Evolutionary conservation across 1,284 basidiomycete species (phyloP).

Genomic region (Apiotrichum montevideense): DNA sequence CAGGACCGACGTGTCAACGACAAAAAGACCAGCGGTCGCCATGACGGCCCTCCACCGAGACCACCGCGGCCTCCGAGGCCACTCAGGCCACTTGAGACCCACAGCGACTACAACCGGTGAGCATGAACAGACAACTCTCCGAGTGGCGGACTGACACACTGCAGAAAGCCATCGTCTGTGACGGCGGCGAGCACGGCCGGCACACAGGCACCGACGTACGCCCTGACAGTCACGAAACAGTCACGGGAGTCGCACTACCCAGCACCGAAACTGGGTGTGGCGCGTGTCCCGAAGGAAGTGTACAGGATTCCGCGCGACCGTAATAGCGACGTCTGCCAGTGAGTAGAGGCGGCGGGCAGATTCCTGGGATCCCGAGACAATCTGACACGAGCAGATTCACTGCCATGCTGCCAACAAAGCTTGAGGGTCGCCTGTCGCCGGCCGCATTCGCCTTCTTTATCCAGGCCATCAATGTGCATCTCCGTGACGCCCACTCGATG

Average conservation of each 20-base stretch:
- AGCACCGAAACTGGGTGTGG: constrained; percentile 26
- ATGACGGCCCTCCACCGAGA: too few species aligned
- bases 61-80: too few species aligned
- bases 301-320: constrained; percentile 49
- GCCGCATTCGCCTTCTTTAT: constrained; percentile 43
- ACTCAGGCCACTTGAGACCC: too few species aligned
- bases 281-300: constrained; percentile 44
- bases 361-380: background rate
- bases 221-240: constrained; percentile 16
- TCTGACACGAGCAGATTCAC: constrained; percentile 35
- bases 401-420: constrained; percentile 45
- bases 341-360: constrained; percentile 8
- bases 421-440: constrained; percentile 45
- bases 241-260: constrained; percentile 27
- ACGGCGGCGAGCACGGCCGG: too few species aligned
- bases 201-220: too few species aligned
- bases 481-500: constrained; percentile 46
- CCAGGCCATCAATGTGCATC: constrained; percentile 42
- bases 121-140: too few species aligned
- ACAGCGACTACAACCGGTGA: too few species aligned
- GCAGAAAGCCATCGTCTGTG: constrained; percentile 24
- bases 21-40: too few species aligned
- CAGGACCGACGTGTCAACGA: too few species aligned
- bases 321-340: constrained; percentile 46
- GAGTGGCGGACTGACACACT: too few species aligned